phyloP scores from a whole-genome alignment of 306 rosid species.

The Inga laurina region DNA sequence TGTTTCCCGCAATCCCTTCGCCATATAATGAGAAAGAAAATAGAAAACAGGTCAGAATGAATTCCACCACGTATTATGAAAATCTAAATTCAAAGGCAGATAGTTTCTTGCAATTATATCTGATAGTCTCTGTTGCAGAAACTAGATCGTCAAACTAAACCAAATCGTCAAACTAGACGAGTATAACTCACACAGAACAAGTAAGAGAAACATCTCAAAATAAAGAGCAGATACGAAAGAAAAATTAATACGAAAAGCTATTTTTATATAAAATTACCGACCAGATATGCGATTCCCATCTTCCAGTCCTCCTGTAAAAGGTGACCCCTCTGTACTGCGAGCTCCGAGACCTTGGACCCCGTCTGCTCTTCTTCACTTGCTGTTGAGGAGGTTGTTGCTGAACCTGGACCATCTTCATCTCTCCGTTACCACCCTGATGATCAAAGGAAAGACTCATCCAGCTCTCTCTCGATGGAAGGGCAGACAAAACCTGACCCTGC shows the following conservation, averaged over 20 bases:
- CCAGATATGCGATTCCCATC: slow-evolving; percentile 99
- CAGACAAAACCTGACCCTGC: slow-evolving; percentile 53
- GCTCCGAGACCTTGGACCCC: slow-evolving; percentile 98
- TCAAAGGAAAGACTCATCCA: slow-evolving; percentile 71
- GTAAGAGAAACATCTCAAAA: neutral
- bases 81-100: slow-evolving; percentile 7
- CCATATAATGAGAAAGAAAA: slow-evolving; percentile 17
- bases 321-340: slow-evolving; percentile 99
- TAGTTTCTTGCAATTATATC: neutral
- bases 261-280: slow-evolving; percentile 35
- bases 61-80: slow-evolving; percentile 23
- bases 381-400: slow-evolving; percentile 49
- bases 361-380: slow-evolving; percentile 84
- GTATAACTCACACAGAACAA: neutral
- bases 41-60: slow-evolving; percentile 20
- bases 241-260: neutral
- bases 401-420: slow-evolving; percentile 50
- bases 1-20: slow-evolving; percentile 99
- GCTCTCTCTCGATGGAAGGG: slow-evolving; percentile 57
- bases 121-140: neutral
- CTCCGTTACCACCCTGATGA: slow-evolving; percentile 46
- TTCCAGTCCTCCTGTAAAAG: slow-evolving; percentile 95
- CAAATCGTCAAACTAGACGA: neutral
- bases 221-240: neutral
- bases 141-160: neutral